A percentile compares a stretch with the other conserved stretches of the same genome.
Conservation (phyloP, 495 filamentous ascomycete genomes). For the Articulospora tetracladia region DNA sequence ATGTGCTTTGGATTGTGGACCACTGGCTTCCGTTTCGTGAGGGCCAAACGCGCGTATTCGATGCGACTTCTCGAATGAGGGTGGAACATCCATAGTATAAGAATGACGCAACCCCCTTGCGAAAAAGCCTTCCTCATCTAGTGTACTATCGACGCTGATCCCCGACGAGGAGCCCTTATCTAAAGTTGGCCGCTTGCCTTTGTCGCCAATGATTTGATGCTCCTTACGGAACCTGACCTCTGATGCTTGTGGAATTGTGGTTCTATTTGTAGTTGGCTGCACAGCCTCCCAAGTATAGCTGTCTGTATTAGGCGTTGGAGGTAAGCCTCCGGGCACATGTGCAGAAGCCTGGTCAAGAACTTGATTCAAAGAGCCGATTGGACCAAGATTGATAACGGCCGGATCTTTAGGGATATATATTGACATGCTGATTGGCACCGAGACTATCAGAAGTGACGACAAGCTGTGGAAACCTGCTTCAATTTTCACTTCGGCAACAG, state of each 20-base stretch:
- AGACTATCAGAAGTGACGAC: conserved; percentile 14
- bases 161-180: conserved; percentile 6
- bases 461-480: conserved; percentile 15
- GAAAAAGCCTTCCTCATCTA: conserved; percentile 1
- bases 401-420: conserved; percentile 13
- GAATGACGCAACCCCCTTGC: background rate
- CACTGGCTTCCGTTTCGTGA: conserved; percentile 13
- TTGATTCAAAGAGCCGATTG: conserved; percentile 6
- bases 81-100: conserved; percentile 1
- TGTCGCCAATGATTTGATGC: background rate
- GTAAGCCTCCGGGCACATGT: conserved; percentile 3
- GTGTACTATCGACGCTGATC: conserved; percentile 1
- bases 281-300: background rate
- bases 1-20: conserved; percentile 34
- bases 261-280: background rate
- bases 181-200: background rate
- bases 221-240: conserved; percentile 11
- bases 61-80: conserved; percentile 7
- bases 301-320: conserved; percentile 12
- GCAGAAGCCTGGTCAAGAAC: background rate
- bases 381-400: conserved; percentile 9
- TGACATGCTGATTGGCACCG: conserved; percentile 11
- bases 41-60: conserved; percentile 15
- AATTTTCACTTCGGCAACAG: conserved; percentile 10
- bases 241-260: background rate